A percentile compares a stretch with the other conserved stretches of the same genome.
Evolutionary conservation across 1,284 basidiomycete species (phyloP).

Genomic region (Coriolopsis trogii): DNA sequence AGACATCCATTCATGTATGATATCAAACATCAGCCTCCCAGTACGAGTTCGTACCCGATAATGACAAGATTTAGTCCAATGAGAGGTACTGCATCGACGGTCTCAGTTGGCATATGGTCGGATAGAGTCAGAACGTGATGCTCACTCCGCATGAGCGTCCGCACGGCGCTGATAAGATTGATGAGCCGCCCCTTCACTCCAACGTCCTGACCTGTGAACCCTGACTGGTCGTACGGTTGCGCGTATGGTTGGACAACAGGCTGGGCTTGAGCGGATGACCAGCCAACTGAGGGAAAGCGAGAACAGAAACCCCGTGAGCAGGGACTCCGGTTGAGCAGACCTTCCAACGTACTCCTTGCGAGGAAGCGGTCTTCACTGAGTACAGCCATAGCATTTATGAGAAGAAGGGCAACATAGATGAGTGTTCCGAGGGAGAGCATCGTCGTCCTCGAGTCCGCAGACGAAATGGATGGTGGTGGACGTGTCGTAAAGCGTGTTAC

Average conservation of each 20-base stretch:
- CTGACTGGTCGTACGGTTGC: conserved; percentile 68
- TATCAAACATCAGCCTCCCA: conserved; percentile 47
- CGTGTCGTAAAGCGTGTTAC: conserved; percentile 20
- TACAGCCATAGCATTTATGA: conserved; percentile 93
- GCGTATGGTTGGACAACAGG: conserved; percentile 67
- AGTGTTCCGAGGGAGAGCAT: conserved; percentile 64
- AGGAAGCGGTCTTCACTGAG: conserved; percentile 96
- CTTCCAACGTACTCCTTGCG: conserved; percentile 73
- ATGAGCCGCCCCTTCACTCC: conserved; percentile 87
- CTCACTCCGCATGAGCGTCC: conserved; percentile 94
- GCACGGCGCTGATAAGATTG: conserved; percentile 90
- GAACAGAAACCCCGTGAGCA: conserved; percentile 9
- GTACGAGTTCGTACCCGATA: conserved; percentile 79
- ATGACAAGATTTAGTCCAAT: conserved; percentile 83
- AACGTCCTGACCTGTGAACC: conserved; percentile 62
- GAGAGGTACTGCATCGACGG: conserved; percentile 69
- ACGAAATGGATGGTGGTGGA: conserved; percentile 17
- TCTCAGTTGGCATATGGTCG: background rate
- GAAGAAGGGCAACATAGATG: conserved; percentile 75
- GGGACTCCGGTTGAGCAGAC: background rate
- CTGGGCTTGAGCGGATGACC: conserved; percentile 76
- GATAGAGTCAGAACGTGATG: background rate
- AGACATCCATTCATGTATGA: conserved; percentile 14
- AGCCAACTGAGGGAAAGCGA: conserved; percentile 70
- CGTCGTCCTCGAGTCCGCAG: conserved; percentile 29